phyloP scores from a whole-genome alignment of 768 basidiomycete genomes.

The Podaxis pistillaris region DNA sequence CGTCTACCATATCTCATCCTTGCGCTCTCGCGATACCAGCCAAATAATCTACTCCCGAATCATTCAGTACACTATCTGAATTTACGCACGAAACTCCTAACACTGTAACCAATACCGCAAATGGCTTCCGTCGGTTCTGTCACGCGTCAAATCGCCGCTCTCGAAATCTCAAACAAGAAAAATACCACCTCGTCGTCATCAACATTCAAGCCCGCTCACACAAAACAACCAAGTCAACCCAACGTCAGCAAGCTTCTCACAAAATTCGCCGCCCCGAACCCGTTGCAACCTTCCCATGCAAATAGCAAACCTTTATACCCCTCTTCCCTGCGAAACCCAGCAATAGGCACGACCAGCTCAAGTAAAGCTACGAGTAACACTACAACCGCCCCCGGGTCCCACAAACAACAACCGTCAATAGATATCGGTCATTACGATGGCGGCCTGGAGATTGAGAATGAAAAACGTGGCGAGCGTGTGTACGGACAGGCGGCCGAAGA shows the following conservation, averaged over 20 bases:
- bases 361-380: conserved; percentile 16
- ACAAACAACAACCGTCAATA: conserved; percentile 35
- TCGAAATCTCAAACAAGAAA: conserved; percentile 62
- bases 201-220: conserved; percentile 30
- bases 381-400: conserved; percentile 19
- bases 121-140: conserved; percentile 55
- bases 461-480: conserved; percentile 71
- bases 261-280: conserved; percentile 71
- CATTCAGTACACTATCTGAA: neutral
- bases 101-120: neutral
- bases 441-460: conserved; percentile 90
- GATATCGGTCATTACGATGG: conserved; percentile 95
- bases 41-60: neutral
- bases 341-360: conserved; percentile 15
- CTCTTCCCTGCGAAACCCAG: conserved; percentile 44
- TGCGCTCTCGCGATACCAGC: neutral
- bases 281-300: conserved; percentile 30
- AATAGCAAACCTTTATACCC: conserved; percentile 34
- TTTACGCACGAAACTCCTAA: neutral
- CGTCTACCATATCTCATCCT: neutral
- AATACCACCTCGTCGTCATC: conserved; percentile 30
- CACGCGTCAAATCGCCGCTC: conserved; percentile 66
- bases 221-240: conserved; percentile 58
- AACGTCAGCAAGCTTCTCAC: conserved; percentile 71
- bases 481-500: conserved; percentile 77